Conservation (phyloP, 179 eudicot species). For the Heliamphora pulchella region DNA sequence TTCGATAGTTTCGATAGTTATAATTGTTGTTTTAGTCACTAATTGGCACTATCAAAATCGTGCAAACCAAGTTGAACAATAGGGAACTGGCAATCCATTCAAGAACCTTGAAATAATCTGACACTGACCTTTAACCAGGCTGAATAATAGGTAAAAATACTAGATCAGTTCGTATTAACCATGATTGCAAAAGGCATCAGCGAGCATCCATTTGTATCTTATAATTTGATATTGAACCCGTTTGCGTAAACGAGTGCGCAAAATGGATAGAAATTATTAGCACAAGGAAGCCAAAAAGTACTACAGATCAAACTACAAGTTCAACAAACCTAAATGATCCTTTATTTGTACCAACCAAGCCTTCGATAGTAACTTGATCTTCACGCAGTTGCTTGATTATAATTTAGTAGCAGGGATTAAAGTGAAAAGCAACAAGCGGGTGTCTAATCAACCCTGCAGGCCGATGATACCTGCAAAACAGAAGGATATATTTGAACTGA, state of each 20-base stretch:
- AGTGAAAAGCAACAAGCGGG: not conserved
- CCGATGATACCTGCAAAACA: conserved; percentile 20
- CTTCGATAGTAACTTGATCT: not conserved
- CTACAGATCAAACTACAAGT: conserved; percentile 3
- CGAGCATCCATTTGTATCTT: no score
- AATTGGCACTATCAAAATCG: no score
- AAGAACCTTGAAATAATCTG: no score
- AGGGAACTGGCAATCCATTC: no score
- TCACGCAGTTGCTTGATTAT: not conserved
- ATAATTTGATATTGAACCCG: no score
- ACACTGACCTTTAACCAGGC: no score
- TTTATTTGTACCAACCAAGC: not conserved
- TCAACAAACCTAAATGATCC: not conserved
- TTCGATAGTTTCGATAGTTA: no score
- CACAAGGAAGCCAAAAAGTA: not conserved
- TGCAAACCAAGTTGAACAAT: no score
- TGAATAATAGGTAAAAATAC: no score
- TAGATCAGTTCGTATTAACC: no score
- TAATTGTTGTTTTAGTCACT: no score
- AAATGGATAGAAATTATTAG: not conserved
- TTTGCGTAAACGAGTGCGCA: not conserved
- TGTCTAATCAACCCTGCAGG: conserved; percentile 16
- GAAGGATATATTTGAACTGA: not conserved
- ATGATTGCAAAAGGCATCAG: no score
- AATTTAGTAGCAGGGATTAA: not conserved